Percentiles rank a stretch among this genome's conserved stretches.
Conservation (phyloP, 139 green algal genomes). For the Chlamydomonas applanata region DNA sequence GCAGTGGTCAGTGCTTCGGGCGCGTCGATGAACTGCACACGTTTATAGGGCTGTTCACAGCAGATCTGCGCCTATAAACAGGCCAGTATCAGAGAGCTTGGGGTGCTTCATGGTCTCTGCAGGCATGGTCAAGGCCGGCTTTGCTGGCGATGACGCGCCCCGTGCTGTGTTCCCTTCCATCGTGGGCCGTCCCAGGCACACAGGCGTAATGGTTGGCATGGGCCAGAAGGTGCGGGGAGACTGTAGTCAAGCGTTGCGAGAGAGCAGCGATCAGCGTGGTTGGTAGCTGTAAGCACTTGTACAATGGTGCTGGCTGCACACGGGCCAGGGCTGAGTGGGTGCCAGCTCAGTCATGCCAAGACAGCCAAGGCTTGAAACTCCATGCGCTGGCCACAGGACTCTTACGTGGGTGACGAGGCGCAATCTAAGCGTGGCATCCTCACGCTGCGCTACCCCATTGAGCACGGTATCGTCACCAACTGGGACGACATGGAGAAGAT, state of each 20-base stretch:
- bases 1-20: conserved; percentile 72
- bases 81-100: too few species aligned
- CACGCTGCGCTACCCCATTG: conserved; percentile 96
- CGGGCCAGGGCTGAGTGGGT: neutral
- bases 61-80: neutral
- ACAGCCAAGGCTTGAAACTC: too few species aligned
- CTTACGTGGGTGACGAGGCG: conserved; percentile 97
- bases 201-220: conserved; percentile 91
- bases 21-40: neutral
- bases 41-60: neutral
- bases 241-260: neutral
- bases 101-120: neutral
- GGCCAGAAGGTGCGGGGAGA: conserved; percentile 59
- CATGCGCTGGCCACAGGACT: conserved; percentile 66
- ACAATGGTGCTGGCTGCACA: neutral
- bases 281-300: neutral
- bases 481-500: conserved; percentile 99
- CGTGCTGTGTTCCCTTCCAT: conserved; percentile 96
- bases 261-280: neutral
- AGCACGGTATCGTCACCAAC: conserved; percentile 97
- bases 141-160: conserved; percentile 96
- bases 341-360: neutral
- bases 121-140: conserved; percentile 66
- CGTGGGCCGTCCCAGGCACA: conserved; percentile 92
- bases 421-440: conserved; percentile 97